Base-by-base conservation (phyloP, 1,284 basidiomycete genomes). In the Puccinia polysora region DNA sequence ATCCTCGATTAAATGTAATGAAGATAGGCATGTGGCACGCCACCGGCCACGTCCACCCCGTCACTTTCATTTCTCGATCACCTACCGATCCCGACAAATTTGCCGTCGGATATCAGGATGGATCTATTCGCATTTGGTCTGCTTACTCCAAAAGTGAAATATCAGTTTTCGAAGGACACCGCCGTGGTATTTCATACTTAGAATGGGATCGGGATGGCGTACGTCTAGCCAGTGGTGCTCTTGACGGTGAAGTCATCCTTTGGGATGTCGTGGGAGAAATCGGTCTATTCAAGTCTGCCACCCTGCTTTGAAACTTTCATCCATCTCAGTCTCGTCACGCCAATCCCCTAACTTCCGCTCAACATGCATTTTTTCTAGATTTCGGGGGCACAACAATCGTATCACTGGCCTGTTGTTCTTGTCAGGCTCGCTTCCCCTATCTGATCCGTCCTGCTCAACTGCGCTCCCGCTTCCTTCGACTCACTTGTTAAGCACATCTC, bases 21-120 rank as follows among this genome's bases (percentile, higher is more conserved):
- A 75, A 94, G 91, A 80, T 89, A 64, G 85, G 89, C 14, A 94
- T 95, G 91, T 99, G 96, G 96, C 96, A 99, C 79, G 93, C 97
- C 79, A 88, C 90, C 0, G 90, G 91, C 5, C 89, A 93, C 78
- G 85, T 89, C 76, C 86, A 91, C 32, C 90, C 92, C 79, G 92
- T 99, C 30, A 96, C 94, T 32, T 89, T 85, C 76, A 88, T 98
- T 73, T 81, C 85, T 25, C 87, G 86, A n/a, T 91, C 91, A 2
- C 89, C 91, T 4, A 36, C 38, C 14, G 85, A 88, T 75, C 83
- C 83, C 75, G 85, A 88, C 74, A 82, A 84, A 4, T 97, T 94
- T 78, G 95, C 94, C 0, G 91, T 97, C 30, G 92, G 95, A n/a
- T 98, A 99, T 80, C 86, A 87, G 12, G 96, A 99, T 79, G 96